Percentiles rank a stretch among this genome's conserved stretches.
phyloP scores from a whole-genome alignment of 148 eudicot species.

The Polygonum maritimum region DNA sequence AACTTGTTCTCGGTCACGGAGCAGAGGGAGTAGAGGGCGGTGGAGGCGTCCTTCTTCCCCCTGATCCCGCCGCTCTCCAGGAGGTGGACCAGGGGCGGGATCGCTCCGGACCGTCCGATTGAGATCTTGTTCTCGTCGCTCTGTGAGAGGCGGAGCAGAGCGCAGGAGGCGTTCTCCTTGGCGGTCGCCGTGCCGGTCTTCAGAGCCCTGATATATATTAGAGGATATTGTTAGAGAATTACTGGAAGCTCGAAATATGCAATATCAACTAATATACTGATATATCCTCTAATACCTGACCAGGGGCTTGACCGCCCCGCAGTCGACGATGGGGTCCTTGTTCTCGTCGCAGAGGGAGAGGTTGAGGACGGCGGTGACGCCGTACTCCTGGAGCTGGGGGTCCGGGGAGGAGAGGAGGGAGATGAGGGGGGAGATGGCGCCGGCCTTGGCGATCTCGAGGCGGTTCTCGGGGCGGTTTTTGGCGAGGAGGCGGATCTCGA shows the following conservation, averaged over 20 bases:
- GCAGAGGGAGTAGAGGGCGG: conserved; percentile 62
- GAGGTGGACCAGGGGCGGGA: conserved; percentile 48
- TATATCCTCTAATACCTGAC: conserved; percentile 11
- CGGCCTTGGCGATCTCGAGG: conserved; percentile 56
- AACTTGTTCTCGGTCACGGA: conserved; percentile 59
- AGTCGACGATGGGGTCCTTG: conserved; percentile 37
- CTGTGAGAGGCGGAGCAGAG: conserved; percentile 61
- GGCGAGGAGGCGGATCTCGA: conserved; percentile 60
- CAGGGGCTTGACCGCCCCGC: conserved; percentile 63
- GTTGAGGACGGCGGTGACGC: conserved; percentile 74
- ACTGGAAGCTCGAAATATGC: no score
- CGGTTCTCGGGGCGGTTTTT: conserved; percentile 74
- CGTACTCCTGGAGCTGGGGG: conserved; percentile 55
- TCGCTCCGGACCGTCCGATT: conserved; percentile 77
- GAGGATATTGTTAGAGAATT: no score
- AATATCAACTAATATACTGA: no score
- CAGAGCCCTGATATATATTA: conserved; percentile 19
- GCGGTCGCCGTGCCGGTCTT: conserved; percentile 55
- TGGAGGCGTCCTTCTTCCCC: conserved; percentile 79
- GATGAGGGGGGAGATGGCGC: conserved; percentile 66
- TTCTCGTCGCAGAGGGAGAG: conserved; percentile 77
- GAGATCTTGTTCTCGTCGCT: conserved; percentile 44
- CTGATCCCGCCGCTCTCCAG: conserved; percentile 51
- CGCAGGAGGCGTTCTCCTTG: conserved; percentile 73
- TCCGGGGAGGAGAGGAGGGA: conserved; percentile 43